phyloP scores from a whole-genome alignment of 2,329 filamentous ascomycete species.

The Exophiala dermatitidis region DNA sequence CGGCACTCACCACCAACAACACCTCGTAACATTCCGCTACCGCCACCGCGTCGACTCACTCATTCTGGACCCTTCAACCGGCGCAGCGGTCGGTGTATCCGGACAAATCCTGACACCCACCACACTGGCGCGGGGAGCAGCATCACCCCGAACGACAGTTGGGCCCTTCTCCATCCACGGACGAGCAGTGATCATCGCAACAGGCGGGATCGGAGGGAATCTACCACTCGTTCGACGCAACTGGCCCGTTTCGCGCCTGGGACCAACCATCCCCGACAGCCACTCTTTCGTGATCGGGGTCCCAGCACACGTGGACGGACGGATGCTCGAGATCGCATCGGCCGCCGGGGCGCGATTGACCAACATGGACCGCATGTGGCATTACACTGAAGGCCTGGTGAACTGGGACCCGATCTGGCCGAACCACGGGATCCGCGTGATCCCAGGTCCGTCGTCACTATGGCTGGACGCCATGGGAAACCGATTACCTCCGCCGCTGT shows the following conservation, averaged over 20 bases:
- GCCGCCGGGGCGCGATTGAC: slow-evolving; percentile 48
- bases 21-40: slow-evolving; percentile 50
- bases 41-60: slow-evolving; percentile 53
- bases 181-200: slow-evolving; percentile 48
- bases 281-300: slow-evolving; percentile 54
- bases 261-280: slow-evolving; percentile 44
- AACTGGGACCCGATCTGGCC: slow-evolving; percentile 61
- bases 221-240: slow-evolving; percentile 52
- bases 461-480: slow-evolving; percentile 57
- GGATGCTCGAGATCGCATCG: slow-evolving; percentile 54
- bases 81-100: slow-evolving; percentile 47
- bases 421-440: slow-evolving; percentile 52
- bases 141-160: slow-evolving; percentile 42
- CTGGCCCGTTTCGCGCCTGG: slow-evolving; percentile 54
- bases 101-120: slow-evolving; percentile 50
- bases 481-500: slow-evolving; percentile 51
- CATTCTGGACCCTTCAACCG: slow-evolving; percentile 46
- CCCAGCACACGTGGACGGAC: slow-evolving; percentile 57
- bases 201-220: slow-evolving; percentile 56
- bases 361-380: slow-evolving; percentile 60
- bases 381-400: slow-evolving; percentile 56
- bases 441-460: slow-evolving; percentile 55
- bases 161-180: slow-evolving; percentile 50
- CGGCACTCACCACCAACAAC: slow-evolving; percentile 30
- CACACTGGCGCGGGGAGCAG: slow-evolving; percentile 46